Evolutionary conservation across 2,329 filamentous ascomycete species (phyloP).

Genomic region (Venturia asperata): DNA sequence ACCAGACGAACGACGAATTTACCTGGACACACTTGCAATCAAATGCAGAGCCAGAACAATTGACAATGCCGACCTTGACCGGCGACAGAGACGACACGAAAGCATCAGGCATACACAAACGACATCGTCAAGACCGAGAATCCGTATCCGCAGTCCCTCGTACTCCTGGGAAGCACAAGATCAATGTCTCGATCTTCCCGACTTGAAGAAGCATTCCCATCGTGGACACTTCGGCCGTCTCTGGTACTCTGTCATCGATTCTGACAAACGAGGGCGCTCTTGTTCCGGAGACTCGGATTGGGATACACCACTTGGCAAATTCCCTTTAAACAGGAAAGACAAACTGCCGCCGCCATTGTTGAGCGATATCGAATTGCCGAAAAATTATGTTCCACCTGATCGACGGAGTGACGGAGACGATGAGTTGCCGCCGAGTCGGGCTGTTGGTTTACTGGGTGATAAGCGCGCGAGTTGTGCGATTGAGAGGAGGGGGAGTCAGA

Average conservation of each 20-base stretch:
- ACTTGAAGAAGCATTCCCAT: neutral
- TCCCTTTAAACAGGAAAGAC: neutral
- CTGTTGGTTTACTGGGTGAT: neutral
- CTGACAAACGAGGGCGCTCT: neutral
- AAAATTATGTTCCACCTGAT: conserved; percentile 5
- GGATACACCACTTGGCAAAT: neutral
- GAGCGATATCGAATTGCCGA: conserved; percentile 1
- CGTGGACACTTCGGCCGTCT: neutral
- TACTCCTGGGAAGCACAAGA: neutral
- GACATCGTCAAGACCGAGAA: neutral
- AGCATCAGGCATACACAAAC: neutral
- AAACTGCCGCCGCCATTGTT: neutral
- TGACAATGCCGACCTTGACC: conserved; percentile 1
- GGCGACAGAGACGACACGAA: neutral
- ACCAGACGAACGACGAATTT: neutral
- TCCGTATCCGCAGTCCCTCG: neutral
- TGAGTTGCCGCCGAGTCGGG: neutral
- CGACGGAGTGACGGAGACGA: neutral
- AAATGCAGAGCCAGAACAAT: neutral
- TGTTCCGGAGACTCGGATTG: neutral
- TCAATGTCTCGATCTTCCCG: neutral
- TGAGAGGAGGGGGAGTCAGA: neutral
- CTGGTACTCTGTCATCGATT: neutral
- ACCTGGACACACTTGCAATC: neutral
- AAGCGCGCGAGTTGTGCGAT: neutral